These are phyloP conservation scores for Aspergillus saccharolyticus DNA, from an alignment of 495 filamentous ascomycete species.

Conservation along the genomic window DNA sequence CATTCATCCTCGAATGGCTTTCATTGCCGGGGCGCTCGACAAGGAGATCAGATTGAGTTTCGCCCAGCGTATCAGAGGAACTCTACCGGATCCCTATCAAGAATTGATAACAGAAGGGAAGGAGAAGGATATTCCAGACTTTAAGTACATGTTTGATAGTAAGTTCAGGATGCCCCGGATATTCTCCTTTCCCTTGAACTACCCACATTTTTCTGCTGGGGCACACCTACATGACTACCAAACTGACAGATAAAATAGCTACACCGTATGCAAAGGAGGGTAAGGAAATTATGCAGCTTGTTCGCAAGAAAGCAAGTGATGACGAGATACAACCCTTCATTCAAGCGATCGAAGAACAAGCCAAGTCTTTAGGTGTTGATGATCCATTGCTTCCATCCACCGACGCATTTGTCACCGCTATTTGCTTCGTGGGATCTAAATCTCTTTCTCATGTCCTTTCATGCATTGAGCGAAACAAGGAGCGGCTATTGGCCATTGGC, in stretches of 20 bases:
- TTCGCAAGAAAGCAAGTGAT: constrained; percentile 78
- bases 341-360: constrained; percentile 68
- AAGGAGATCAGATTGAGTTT: constrained; percentile 98
- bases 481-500: constrained; percentile 76
- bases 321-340: constrained; percentile 76
- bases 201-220: background rate
- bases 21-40: constrained; percentile 84
- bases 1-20: constrained; percentile 83
- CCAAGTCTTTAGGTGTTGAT: constrained; percentile 54
- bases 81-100: constrained; percentile 81
- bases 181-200: background rate
- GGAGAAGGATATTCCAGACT: constrained; percentile 88
- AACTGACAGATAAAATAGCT: constrained; percentile 40
- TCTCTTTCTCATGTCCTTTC: constrained; percentile 93
- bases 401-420: constrained; percentile 86
- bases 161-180: constrained; percentile 27
- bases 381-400: constrained; percentile 79
- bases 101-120: constrained; percentile 76
- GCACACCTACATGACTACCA: background rate
- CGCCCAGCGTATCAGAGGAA: constrained; percentile 90
- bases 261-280: constrained; percentile 79
- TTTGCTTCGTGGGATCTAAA: constrained; percentile 89
- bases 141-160: constrained; percentile 84
- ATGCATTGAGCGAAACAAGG: constrained; percentile 93
- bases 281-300: constrained; percentile 67